Base-by-base conservation (phyloP, 495 filamentous ascomycete species). In the Penicillium mononematosum region DNA sequence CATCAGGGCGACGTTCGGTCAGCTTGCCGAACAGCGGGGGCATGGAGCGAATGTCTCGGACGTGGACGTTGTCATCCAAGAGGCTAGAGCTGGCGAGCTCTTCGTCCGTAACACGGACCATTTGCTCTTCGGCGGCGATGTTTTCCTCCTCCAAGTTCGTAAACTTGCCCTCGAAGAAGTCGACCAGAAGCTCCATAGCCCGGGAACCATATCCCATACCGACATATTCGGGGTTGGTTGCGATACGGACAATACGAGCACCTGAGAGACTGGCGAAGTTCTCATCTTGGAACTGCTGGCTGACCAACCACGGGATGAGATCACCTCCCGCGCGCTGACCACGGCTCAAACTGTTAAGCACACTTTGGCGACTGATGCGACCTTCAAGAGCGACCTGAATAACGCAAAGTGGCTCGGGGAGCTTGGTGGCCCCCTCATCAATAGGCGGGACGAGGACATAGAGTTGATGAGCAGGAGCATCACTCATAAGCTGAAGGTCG, bases 271-370 rank as follows among this genome's bases (percentile, higher is more conserved):
- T 87, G 24, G 94, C 94, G 63, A 99, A 99, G 53, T 96, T 90
- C 60, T 96, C 91, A 63, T 99, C 95, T 68, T 98, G 95, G 76
- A 96, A 99, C 71, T 99, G 95, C 69, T 98, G 94, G 69, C 89
- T 93, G 52, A 99, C 89, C 42, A 98, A 82, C 95, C 95, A 99
- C 1, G 95, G 95, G 50, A 99, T 99, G 45, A 99, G 77, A 70
- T 99, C 95, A 56, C 95, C 95, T 20, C 92, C 89, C 9, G 93
- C 90, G 50, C 96, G 81, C 67, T 92, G 88, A 24, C 95, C 95
- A 63, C 95, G 84, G 66, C 88, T 91, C 58, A 99, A 73, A 65
- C 88, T 87, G 71, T 90, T 93, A 45, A 96, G 79, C 1, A 99
- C 92, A 67, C 90, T 96, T 62, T 96, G 85, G 59, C 85, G 86